These are phyloP conservation scores for Xylaria nigripes DNA, from an alignment of 495 filamentous ascomycete genomes.

Conservation along the genomic window DNA sequence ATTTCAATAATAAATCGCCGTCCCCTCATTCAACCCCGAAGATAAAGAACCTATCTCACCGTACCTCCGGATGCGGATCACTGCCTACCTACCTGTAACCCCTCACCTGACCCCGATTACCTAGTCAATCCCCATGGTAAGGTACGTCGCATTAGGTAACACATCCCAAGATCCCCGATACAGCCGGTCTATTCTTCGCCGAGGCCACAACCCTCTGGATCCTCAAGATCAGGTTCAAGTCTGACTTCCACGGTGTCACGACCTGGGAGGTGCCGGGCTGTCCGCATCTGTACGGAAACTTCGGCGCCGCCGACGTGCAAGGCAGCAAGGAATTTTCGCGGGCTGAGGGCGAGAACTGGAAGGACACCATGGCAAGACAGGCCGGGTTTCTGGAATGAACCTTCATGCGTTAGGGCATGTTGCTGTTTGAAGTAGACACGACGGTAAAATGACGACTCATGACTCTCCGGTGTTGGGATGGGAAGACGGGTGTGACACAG, in stretches of 20 bases:
- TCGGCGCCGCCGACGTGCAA: constrained; percentile 35
- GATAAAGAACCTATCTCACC: too few species aligned
- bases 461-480: too few species aligned
- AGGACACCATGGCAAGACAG: constrained; percentile 23
- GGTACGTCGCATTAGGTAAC: background rate
- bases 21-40: too few species aligned
- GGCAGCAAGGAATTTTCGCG: constrained; percentile 23
- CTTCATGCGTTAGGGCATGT: background rate
- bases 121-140: background rate
- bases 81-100: background rate
- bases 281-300: constrained; percentile 42
- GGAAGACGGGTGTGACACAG: too few species aligned
- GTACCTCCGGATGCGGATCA: too few species aligned
- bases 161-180: constrained; percentile 35
- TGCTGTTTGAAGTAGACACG: background rate
- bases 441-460: background rate
- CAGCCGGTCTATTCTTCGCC: constrained; percentile 42
- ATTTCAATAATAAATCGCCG: too few species aligned
- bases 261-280: constrained; percentile 42
- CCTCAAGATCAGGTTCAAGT: constrained; percentile 35
- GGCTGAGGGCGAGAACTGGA: constrained; percentile 22
- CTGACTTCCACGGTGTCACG: constrained; percentile 27
- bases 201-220: constrained; percentile 29
- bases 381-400: constrained; percentile 13
- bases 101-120: background rate